Base-by-base conservation (phyloP, 352 stramenopile species). In the Peronospora destructor region DNA sequence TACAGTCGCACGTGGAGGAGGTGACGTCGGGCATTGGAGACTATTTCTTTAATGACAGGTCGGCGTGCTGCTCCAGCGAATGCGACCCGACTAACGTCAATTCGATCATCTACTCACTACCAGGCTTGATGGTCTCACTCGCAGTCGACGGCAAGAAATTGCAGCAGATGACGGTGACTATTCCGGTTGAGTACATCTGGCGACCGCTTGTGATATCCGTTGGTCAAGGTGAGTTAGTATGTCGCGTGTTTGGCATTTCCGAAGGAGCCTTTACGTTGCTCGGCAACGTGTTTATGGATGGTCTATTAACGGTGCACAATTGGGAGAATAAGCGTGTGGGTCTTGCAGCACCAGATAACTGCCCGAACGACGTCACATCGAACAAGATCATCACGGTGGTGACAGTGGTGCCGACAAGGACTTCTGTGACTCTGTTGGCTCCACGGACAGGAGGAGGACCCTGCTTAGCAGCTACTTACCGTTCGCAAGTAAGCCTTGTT, bases 251-350 rank as follows among this genome's bases (percentile, higher is more conserved):
- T 52, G 82, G 82, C 33, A 86, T 92, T 40, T 89, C 82, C 2
- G 82, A 92, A 30, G 77, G 79, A 12, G 66, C 76, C 21, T 80
- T 81, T 30, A 89, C 77, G 33, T 42, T 92, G 23, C 67, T 92
- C 0, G 82, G 82, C 10, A 73, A 90, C 45, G 82, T 92, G 9
- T 92, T 92, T 46, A 90, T 90, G 78, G 82, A 92, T 52, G 82
- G 82, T 3, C 56, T 92, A 3, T 85, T 86, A 53, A 89, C 75
- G 5, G 73, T 85, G n/a, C 79, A 92, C 46, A 75, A 92, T 44
- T 76, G 82, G n/a, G 70, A 60, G 5, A 51, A 63, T 10, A 37
- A 73, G 14, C 72, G 69, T 4, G 49, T 92, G 16, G 78, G 82
- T 0, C 47, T 92, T 3, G 82, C 64, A 6, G 64, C 89, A n/a